Base-by-base conservation (phyloP, 495 filamentous ascomycete species). In the Penicillium fimorum region DNA sequence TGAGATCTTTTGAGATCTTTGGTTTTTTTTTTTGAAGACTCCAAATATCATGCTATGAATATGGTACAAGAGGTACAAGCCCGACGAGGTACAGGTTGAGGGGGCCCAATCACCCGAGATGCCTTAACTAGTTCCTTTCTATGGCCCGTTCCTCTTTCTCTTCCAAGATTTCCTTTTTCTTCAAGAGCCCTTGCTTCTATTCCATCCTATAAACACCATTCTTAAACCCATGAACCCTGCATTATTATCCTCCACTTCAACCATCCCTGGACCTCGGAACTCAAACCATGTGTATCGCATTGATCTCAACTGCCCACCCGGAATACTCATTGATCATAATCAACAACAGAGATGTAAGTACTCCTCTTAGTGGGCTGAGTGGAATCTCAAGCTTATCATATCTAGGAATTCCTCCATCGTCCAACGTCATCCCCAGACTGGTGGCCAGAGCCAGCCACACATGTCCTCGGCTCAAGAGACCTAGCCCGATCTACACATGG, bases 271-370 rank as follows among this genome's bases (percentile, higher is more conserved):
- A 49, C 49, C 46, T 61, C 53, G 50, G 52, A 35, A 56, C 30
- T 43, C 49, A 40, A 22, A 58, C 38, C 27, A 98, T 97, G 94
- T 98, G 95, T 70, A 97, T 98, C 71, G 88, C 87, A 44, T 77
- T 97, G 29, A 69, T 96, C 44, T 92, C 95, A 37, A 97, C 92
- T 4, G 83, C 89, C 32, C 94, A 99, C 69, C 95, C 95, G 9
- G 74, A 83, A 49, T 99, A 97, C 73, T 83, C 92, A 12, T 77
- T 97, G 48, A 91, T 99, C 63, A 78, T 96, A 47, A 78, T 97
- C 69, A 87, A 91, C 75, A 99, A 99, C 68, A 83, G 94, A 66
- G 94, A 99, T 84, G 92, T 87, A 76, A 60, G 71, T 56, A 29
- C 15, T 43, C 22, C 46, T 10, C 40, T 32, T 1, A 22, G 22